Base-by-base conservation (phyloP, 2,329 filamentous ascomycete species). In the Cercospora zeina region DNA sequence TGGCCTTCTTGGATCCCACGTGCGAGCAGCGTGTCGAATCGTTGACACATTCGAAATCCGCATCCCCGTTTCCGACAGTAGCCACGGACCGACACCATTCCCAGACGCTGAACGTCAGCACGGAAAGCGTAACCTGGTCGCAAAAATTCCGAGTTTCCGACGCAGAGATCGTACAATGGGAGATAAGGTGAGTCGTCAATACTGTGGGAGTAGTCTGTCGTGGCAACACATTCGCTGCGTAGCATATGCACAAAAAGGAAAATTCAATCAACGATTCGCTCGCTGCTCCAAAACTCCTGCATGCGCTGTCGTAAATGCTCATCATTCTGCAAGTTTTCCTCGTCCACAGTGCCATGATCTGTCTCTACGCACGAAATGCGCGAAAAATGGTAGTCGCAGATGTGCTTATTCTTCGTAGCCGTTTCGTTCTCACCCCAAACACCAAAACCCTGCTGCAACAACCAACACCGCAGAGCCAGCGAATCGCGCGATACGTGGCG, bases 381-480 rank as follows among this genome's bases (percentile, higher is more conserved):
- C n/a, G n/a, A n/a, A n/a, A n/a, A n/a, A n/a, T n/a, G n/a, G n/a
- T n/a, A n/a, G n/a, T 30, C 36, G 34, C 16, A 16, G 30, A 36
- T 36, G 16, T 14, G 30, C 31, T 9, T 3, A 5, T 34, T 34
- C 11, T 13, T 34, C 31, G 8, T 10, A 4, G 31, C 8, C 14
- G n/a, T 30, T 37, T 61, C 42, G 24, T 3, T n/a, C 27, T 47
- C 57, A 68, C 59, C 62, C 67, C 37, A 69, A 27, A 14, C 62
- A 65, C 58, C 61, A 71, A 9, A 70, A 59, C 37, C 59, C 61
- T 5, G 61, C 62, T 10, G 62, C 69, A 45, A 70, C 30, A 21
- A 73, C 62, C 49, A 69, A 50, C 0, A 64, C 42, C 2, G 60
- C 57, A 66, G 70, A 74, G 1, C 72, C 72, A 36, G 72, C 71